Evolutionary conservation across 2,329 filamentous ascomycete species (phyloP).

Genomic region (Bretziella fagacearum): DNA sequence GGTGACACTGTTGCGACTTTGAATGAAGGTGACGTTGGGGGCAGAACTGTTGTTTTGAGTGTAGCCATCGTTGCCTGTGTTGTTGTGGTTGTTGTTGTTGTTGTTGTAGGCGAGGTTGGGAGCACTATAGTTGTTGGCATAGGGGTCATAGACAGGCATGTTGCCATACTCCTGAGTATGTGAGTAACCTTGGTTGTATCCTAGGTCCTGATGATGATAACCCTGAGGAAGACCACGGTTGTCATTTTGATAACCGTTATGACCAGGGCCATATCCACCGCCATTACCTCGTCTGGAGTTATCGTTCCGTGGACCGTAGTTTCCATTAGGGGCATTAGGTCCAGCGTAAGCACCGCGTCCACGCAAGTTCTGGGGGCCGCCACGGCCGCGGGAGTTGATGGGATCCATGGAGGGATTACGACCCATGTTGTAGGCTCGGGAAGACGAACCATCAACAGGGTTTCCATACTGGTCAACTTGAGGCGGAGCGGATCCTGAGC

Average conservation of each 20-base stretch:
- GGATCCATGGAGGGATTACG: conserved; percentile 28
- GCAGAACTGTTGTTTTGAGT: neutral
- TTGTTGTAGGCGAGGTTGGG: neutral
- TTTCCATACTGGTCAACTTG: conserved; percentile 49
- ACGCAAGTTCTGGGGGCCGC: conserved; percentile 28
- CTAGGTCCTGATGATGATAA: neutral
- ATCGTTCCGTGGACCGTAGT: conserved; percentile 17
- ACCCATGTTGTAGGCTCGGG: neutral
- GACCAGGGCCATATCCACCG: conserved; percentile 27
- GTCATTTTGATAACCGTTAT: conserved; percentile 24
- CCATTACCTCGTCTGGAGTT: conserved; percentile 23
- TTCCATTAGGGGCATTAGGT: conserved; percentile 17
- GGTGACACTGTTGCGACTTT: conserved; percentile 9
- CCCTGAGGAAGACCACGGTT: neutral
- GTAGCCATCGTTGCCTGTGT: neutral
- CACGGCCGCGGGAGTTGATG: conserved; percentile 38
- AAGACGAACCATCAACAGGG: conserved; percentile 17
- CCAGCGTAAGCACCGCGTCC: conserved; percentile 34
- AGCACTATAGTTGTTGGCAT: neutral
- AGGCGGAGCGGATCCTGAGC: conserved; percentile 25
- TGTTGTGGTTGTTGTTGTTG: neutral
- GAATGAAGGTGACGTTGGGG: neutral
- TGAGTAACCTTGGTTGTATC: conserved; percentile 8
- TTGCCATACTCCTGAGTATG: conserved; percentile 21
- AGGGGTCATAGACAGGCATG: conserved; percentile 17